phyloP scores from a whole-genome alignment of 495 filamentous ascomycete species.

The Penicillium ucsense region DNA sequence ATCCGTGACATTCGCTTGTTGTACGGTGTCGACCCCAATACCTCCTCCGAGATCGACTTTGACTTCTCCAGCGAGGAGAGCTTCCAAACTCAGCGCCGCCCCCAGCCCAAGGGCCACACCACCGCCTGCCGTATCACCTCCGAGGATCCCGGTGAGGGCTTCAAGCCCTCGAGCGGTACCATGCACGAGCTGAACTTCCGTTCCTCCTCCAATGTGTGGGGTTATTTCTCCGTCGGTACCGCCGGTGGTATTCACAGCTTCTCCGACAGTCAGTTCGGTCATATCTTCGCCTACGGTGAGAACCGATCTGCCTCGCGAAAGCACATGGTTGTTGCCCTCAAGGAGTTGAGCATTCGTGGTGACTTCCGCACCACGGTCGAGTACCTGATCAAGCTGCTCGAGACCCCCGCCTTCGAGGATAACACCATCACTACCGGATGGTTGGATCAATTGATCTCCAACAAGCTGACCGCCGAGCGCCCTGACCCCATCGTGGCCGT shows the following conservation, averaged over 20 bases:
- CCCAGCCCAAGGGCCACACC: slow-evolving; percentile 88
- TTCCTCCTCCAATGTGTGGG: slow-evolving; percentile 97
- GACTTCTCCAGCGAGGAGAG: slow-evolving; percentile 86
- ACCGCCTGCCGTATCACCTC: slow-evolving; percentile 99
- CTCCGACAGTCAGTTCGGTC: slow-evolving; percentile 97
- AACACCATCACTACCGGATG: slow-evolving; percentile 99
- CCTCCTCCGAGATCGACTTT: slow-evolving; percentile 85
- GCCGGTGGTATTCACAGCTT: slow-evolving; percentile 97
- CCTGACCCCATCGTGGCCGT: slow-evolving; percentile 87
- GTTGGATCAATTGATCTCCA: slow-evolving; percentile 97
- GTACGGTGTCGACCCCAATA: slow-evolving; percentile 89
- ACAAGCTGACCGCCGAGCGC: slow-evolving; percentile 92
- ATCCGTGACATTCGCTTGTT: slow-evolving; percentile 93
- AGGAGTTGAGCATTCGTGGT: slow-evolving; percentile 98
- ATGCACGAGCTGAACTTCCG: slow-evolving; percentile 99
- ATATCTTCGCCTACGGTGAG: slow-evolving; percentile 99
- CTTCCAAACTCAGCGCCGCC: slow-evolving; percentile 74
- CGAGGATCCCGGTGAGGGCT: slow-evolving; percentile 96
- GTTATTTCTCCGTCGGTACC: slow-evolving; percentile 98
- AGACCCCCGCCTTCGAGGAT: slow-evolving; percentile 96
- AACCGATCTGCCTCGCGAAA: slow-evolving; percentile 91
- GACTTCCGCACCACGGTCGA: slow-evolving; percentile 98
- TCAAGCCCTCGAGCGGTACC: slow-evolving; percentile 97
- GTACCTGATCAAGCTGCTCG: slow-evolving; percentile 96
- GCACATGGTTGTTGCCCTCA: slow-evolving; percentile 98